phyloP scores from a whole-genome alignment of 1,284 basidiomycete species.

The Thelephora terrestris region DNA sequence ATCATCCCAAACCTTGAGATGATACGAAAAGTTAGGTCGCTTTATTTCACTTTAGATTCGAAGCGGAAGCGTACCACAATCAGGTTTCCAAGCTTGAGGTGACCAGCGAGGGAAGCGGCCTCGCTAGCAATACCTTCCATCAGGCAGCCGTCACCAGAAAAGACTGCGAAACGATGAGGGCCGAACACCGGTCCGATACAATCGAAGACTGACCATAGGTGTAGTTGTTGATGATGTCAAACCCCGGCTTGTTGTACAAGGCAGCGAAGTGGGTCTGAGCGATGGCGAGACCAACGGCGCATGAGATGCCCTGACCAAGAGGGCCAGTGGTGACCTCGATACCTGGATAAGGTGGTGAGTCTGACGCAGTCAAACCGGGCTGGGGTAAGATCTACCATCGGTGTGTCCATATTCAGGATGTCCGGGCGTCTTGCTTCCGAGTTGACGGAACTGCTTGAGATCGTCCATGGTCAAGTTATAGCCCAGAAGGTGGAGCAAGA shows the following conservation, averaged over 20 bases:
- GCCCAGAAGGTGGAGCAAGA: conserved; percentile 73
- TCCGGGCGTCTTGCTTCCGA: conserved; percentile 84
- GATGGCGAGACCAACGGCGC: conserved; percentile 89
- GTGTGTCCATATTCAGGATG: conserved; percentile 90
- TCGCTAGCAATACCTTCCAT: conserved; percentile 93
- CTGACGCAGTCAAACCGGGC: background rate
- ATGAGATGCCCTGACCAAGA: conserved; percentile 89
- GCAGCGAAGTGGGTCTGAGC: conserved; percentile 87
- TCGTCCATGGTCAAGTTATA: conserved; percentile 81
- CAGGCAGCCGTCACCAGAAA: conserved; percentile 91
- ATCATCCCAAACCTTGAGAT: conserved; percentile 73
- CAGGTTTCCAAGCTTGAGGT: conserved; percentile 88
- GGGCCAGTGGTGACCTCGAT: conserved; percentile 96
- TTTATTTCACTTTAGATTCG: conserved; percentile 2
- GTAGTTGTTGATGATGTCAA: conserved; percentile 81
- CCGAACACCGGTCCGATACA: conserved; percentile 3
- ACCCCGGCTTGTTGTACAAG: conserved; percentile 82
- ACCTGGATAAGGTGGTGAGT: conserved; percentile 27
- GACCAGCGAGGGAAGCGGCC: conserved; percentile 86
- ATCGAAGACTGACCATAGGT: conserved; percentile 59
- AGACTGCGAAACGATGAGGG: conserved; percentile 37
- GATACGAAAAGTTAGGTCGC: conserved; percentile 1
- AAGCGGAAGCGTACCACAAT: conserved; percentile 55
- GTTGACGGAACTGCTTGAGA: conserved; percentile 77
- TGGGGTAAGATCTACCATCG: conserved; percentile 43